Evolutionary conservation across 2,329 filamentous ascomycete genomes (phyloP).

Genomic region (Aspergillus neoniger): DNA sequence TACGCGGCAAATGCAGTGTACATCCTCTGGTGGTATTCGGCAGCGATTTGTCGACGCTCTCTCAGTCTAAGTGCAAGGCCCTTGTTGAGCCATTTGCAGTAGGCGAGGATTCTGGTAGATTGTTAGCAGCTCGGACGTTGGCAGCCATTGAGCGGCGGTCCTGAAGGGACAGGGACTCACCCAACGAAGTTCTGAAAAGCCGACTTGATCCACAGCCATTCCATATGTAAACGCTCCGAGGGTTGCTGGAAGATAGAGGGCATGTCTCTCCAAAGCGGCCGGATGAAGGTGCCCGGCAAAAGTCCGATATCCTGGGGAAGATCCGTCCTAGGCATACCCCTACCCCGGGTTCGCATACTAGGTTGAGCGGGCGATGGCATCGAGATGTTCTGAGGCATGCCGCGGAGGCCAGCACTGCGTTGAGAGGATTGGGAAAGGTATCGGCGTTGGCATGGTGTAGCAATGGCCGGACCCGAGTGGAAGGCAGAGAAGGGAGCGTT

Average conservation of each 20-base stretch:
- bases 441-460: conserved; percentile 32
- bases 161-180: conserved; percentile 25
- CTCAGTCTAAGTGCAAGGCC: conserved; percentile 37
- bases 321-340: conserved; percentile 33
- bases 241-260: conserved; percentile 44
- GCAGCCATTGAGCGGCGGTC: background rate
- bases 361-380: conserved; percentile 38
- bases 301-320: conserved; percentile 50
- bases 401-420: conserved; percentile 17
- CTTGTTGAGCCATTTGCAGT: conserved; percentile 36
- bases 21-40: conserved; percentile 48
- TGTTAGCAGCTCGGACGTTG: conserved; percentile 15
- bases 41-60: conserved; percentile 40
- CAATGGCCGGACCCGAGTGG: conserved; percentile 6
- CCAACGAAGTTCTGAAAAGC: conserved; percentile 37
- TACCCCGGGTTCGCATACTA: conserved; percentile 40
- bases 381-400: conserved; percentile 24
- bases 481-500: conserved; percentile 15
- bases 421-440: conserved; percentile 37
- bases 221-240: conserved; percentile 37
- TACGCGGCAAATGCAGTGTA: conserved; percentile 51
- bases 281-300: conserved; percentile 47
- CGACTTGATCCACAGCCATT: conserved; percentile 44
- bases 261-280: conserved; percentile 42
- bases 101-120: conserved; percentile 30